Conservation (phyloP, 1,284 basidiomycete genomes). For the Hymenochaete sp. region DNA sequence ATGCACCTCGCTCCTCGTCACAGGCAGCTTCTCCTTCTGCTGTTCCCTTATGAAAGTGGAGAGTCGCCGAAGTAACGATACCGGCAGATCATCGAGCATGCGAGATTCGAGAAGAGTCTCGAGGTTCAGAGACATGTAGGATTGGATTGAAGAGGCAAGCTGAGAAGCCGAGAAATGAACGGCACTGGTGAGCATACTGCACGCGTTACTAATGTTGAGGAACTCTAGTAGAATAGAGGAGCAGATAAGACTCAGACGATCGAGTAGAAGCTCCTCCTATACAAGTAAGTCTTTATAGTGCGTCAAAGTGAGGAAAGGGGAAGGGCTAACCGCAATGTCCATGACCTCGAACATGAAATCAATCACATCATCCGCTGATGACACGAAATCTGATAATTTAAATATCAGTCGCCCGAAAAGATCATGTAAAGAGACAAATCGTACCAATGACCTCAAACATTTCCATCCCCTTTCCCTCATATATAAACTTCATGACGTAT, state of each 20-base stretch:
- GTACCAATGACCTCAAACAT: conserved; percentile 69
- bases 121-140: conserved; percentile 78
- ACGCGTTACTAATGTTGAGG: conserved; percentile 71
- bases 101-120: conserved; percentile 82
- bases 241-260: conserved; percentile 79
- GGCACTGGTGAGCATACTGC: conserved; percentile 77
- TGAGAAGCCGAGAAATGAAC: conserved; percentile 67
- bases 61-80: conserved; percentile 62
- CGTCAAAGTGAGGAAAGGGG: conserved; percentile 1
- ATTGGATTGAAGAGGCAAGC: conserved; percentile 68
- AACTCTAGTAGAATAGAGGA: conserved; percentile 66
- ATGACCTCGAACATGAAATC: conserved; percentile 88
- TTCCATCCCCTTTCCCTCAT: conserved; percentile 65
- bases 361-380: conserved; percentile 68
- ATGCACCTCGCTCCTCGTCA: conserved; percentile 52
- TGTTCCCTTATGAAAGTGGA: conserved; percentile 48
- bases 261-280: conserved; percentile 84
- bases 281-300: not conserved
- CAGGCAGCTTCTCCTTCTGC: conserved; percentile 62
- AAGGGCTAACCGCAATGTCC: conserved; percentile 61
- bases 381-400: conserved; percentile 45
- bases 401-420: conserved; percentile 7
- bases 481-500: conserved; percentile 74
- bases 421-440: conserved; percentile 22
- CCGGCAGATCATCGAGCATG: conserved; percentile 70